Conservation (phyloP, 2,329 filamentous ascomycete species). For the Talaromyces amestolkiae region DNA sequence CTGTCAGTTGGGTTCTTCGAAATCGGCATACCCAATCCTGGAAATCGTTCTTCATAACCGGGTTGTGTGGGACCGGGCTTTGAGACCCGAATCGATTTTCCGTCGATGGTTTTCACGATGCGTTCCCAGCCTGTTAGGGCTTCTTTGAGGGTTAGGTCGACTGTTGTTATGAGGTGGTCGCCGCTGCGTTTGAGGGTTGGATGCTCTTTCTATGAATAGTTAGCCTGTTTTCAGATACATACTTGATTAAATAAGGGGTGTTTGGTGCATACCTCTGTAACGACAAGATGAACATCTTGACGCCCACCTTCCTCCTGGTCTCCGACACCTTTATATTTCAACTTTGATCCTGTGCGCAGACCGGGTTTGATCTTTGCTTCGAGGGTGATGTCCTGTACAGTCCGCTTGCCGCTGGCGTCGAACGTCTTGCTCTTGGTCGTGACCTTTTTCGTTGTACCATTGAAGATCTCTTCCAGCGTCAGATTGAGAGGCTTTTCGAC, state of each 20-base stretch:
- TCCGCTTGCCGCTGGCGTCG: slow-evolving; percentile 78
- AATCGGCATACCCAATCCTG: slow-evolving; percentile 87
- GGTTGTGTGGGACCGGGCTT: slow-evolving; percentile 83
- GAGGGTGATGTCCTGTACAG: slow-evolving; percentile 81
- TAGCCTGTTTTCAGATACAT: not conserved
- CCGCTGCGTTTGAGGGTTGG: slow-evolving; percentile 80
- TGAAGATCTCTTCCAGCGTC: slow-evolving; percentile 83
- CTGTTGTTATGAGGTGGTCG: slow-evolving; percentile 75
- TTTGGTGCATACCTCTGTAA: slow-evolving; percentile 73
- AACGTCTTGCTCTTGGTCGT: slow-evolving; percentile 97
- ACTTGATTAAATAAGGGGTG: not conserved
- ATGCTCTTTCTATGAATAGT: slow-evolving; percentile 69
- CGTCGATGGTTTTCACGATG: slow-evolving; percentile 91
- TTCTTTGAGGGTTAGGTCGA: slow-evolving; percentile 87
- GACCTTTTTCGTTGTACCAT: slow-evolving; percentile 90
- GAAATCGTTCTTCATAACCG: slow-evolving; percentile 76
- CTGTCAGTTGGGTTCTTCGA: slow-evolving; percentile 82
- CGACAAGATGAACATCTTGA: slow-evolving; percentile 91
- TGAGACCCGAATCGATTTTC: slow-evolving; percentile 75
- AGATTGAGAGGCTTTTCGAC: slow-evolving; percentile 81
- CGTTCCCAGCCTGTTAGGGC: slow-evolving; percentile 90
- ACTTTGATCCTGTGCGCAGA: slow-evolving; percentile 94
- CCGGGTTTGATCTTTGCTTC: slow-evolving; percentile 95
- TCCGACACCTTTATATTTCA: slow-evolving; percentile 96
- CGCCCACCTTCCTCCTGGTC: slow-evolving; percentile 95